Percentiles rank a stretch among this genome's conserved stretches.
Conservation (phyloP, 2,329 filamentous ascomycete genomes). For the Colletotrichum liaoningense region DNA sequence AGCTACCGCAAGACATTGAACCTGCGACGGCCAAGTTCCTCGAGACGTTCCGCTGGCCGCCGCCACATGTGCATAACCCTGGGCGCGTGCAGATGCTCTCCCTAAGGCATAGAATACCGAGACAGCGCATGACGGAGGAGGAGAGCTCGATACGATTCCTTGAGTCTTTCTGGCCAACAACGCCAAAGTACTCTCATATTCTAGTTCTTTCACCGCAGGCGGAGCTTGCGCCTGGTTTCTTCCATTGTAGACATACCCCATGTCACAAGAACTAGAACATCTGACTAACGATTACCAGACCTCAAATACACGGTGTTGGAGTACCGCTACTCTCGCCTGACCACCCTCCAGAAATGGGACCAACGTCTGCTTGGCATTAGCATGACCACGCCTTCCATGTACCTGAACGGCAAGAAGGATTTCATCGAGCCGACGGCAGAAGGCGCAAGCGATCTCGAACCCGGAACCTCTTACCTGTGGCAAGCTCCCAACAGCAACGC, state of each 20-base stretch:
- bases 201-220: constrained; percentile 86
- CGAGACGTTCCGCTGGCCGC: constrained; percentile 75
- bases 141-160: constrained; percentile 81
- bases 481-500: constrained; percentile 87
- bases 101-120: constrained; percentile 79
- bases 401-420: constrained; percentile 69
- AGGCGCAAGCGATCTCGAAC: constrained; percentile 47
- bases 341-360: constrained; percentile 56
- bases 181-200: constrained; percentile 75
- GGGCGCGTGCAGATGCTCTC: constrained; percentile 64
- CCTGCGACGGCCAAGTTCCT: constrained; percentile 72
- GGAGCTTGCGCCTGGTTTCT: constrained; percentile 84
- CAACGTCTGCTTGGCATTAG: constrained; percentile 80
- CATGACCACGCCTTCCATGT: constrained; percentile 76
- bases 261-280: background rate
- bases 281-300: constrained; percentile 53
- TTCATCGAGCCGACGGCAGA: constrained; percentile 58
- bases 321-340: constrained; percentile 75
- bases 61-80: constrained; percentile 48
- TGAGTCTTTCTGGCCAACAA: constrained; percentile 87
- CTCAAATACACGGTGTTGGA: constrained; percentile 82
- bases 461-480: constrained; percentile 78
- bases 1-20: constrained; percentile 81
- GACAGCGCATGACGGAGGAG: constrained; percentile 69
- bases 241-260: constrained; percentile 69